Evolutionary conservation across 2,329 filamentous ascomycete species (phyloP).

Genomic region (Aspergillus fumigatus): DNA sequence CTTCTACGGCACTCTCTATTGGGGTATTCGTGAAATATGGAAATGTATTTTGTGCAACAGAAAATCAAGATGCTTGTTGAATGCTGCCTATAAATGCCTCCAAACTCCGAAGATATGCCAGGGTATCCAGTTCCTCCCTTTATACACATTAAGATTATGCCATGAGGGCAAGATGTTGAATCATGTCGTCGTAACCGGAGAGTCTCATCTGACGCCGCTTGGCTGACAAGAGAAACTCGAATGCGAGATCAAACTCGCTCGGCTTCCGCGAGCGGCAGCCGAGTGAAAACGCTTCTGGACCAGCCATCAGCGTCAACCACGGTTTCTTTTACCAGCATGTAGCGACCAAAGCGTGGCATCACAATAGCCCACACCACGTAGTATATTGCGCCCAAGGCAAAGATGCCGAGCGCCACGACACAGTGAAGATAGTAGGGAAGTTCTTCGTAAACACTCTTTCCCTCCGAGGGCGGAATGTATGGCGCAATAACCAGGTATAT

Average conservation of each 20-base stretch:
- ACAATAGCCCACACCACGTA: constrained; percentile 50
- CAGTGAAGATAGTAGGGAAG: constrained; percentile 53
- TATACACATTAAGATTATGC: constrained; percentile 13
- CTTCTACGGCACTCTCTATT: neutral
- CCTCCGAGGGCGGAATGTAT: constrained; percentile 47
- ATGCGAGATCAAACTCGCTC: constrained; percentile 1
- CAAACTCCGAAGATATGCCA: constrained; percentile 6
- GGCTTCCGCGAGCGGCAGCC: constrained; percentile 32
- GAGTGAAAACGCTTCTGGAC: constrained; percentile 54
- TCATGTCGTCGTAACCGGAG: constrained; percentile 8
- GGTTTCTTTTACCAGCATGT: constrained; percentile 54
- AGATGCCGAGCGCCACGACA: constrained; percentile 49
- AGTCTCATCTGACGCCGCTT: neutral
- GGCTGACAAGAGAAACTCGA: neutral
- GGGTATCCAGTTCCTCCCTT: neutral
- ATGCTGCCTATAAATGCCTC: neutral
- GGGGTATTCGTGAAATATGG: neutral
- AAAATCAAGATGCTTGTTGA: constrained; percentile 1
- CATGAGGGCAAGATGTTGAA: constrained; percentile 12
- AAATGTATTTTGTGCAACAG: neutral
- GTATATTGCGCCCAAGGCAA: constrained; percentile 48
- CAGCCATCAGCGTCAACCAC: constrained; percentile 59
- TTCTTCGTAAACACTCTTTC: constrained; percentile 49
- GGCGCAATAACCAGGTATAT: constrained; percentile 50
- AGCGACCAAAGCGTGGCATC: constrained; percentile 39